Base-by-base conservation (phyloP, 2,329 filamentous ascomycete genomes). In the Diaporthe caulivora region DNA sequence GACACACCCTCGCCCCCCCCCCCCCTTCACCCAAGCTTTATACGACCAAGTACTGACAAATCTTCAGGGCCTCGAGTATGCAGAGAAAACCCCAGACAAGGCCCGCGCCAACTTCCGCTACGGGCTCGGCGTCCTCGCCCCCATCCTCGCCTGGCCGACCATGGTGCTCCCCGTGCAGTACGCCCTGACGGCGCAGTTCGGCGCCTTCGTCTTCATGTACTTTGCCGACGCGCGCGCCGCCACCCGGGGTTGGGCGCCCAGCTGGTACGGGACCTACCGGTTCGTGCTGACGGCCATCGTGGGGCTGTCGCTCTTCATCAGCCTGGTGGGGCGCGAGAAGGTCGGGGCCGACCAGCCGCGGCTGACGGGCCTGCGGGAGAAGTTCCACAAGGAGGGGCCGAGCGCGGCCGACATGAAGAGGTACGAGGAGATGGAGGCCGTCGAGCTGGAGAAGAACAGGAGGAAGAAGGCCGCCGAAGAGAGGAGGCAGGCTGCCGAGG, bases 271-370 rank as follows among this genome's bases (percentile, higher is more conserved):
- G 74, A 93, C 92, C 65, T 98, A 98, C 86, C 94, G 96, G 44
- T 98, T 98, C 83, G 92, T 97, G 11, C 87, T 98, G 78, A 98
- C 96, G 2, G 96, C 95, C 81, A 89, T 98, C 75, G 95, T 98
- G 37, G 95, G 96, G 51, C 87, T 90, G 55, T 92, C 93, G 76
- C 96, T 98, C 77, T 91, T 97, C 54, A 85, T 94, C 77, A 96
- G 91, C 76, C 86, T 98, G 77, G 89, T 98, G 76, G 95, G 94
- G 53, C 91, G 95, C 75, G 93, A 95, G 79, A 93, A 95, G 84
- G 91, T 97, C 77, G 87, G 84, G 68, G 82, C 82, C 21, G 81
- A 80, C 6, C 78, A 79, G 42, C 80, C 81, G 11, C 79, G 81
- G 24, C 79, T 84, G 47, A 81, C 80, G 9, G 75, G 83, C 2